These are phyloP conservation scores for Cercospora sp. DNA, from an alignment of 2,329 filamentous ascomycete genomes.

Conservation along the genomic window DNA sequence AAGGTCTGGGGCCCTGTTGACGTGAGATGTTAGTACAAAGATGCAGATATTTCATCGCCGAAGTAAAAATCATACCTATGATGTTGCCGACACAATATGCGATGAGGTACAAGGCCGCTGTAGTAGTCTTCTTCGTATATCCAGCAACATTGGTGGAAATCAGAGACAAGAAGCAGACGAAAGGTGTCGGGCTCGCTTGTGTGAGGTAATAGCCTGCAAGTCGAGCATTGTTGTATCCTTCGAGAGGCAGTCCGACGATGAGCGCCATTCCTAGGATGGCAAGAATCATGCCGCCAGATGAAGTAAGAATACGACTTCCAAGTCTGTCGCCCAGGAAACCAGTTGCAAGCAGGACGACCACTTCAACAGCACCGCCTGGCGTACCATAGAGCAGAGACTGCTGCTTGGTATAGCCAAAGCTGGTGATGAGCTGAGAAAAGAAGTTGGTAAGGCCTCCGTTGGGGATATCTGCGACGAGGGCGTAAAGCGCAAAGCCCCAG, in stretches of 20 bases:
- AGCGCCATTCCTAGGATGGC: constrained; percentile 63
- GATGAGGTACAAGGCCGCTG: constrained; percentile 56
- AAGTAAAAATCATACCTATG: constrained; percentile 13
- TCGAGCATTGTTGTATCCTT: constrained; percentile 55
- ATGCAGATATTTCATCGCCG: too few species aligned
- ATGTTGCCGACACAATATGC: constrained; percentile 52
- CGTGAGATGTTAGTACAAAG: neutral
- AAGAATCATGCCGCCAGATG: constrained; percentile 53
- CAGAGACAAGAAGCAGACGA: constrained; percentile 64
- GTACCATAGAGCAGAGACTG: constrained; percentile 65
- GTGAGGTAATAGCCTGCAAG: constrained; percentile 68
- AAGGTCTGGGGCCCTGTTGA: constrained; percentile 54
- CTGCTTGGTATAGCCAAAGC: constrained; percentile 65
- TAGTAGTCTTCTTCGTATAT: constrained; percentile 61
- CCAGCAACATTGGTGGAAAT: constrained; percentile 63
- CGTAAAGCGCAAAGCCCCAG: constrained; percentile 62
- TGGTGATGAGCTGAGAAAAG: constrained; percentile 60
- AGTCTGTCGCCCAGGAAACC: constrained; percentile 59
- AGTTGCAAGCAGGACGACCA: constrained; percentile 58
- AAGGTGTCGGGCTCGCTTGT: constrained; percentile 59
- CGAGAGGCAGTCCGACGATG: constrained; percentile 62
- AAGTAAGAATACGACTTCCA: constrained; percentile 59
- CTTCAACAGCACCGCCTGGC: constrained; percentile 65
- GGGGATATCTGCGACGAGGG: constrained; percentile 58
- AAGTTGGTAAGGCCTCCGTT: constrained; percentile 63